Conservation (phyloP, 2,329 filamentous ascomycete species). For the Seiridium cupressi region DNA sequence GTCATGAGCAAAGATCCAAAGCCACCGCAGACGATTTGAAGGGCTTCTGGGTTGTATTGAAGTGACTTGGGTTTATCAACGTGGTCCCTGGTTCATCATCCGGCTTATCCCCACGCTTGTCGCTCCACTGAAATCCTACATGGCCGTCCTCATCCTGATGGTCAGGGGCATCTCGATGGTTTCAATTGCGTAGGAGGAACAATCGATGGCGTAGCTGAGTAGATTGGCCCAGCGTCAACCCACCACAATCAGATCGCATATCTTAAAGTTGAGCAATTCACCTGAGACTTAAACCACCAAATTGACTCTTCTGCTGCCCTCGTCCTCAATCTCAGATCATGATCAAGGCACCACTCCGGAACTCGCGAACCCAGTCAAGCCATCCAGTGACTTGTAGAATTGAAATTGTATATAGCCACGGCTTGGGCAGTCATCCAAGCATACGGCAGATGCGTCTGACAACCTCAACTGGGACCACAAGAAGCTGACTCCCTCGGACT, state of each 20-base stretch:
- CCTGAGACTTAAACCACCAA: no score
- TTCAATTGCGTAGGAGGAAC: background rate
- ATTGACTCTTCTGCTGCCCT: no score
- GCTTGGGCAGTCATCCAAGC: no score
- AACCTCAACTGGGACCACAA: background rate
- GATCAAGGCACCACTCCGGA: background rate
- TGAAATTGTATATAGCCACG: no score
- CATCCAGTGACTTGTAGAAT: background rate
- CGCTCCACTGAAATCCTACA: conserved; percentile 1
- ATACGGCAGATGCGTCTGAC: no score
- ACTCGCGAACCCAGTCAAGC: background rate
- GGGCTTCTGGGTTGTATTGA: no score
- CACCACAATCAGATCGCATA: no score
- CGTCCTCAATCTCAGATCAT: background rate
- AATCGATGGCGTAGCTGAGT: no score
- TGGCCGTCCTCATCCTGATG: background rate
- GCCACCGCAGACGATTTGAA: background rate
- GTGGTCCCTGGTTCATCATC: background rate
- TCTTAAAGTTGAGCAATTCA: no score
- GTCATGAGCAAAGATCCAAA: background rate
- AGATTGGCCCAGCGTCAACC: no score
- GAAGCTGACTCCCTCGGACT: background rate
- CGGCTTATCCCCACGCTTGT: background rate
- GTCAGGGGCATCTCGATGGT: background rate
- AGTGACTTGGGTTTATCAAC: no score